Percentiles rank a stretch among this genome's conserved stretches.
Conservation (phyloP, 805 yeast genomes). For the Osmozyma mogii region DNA sequence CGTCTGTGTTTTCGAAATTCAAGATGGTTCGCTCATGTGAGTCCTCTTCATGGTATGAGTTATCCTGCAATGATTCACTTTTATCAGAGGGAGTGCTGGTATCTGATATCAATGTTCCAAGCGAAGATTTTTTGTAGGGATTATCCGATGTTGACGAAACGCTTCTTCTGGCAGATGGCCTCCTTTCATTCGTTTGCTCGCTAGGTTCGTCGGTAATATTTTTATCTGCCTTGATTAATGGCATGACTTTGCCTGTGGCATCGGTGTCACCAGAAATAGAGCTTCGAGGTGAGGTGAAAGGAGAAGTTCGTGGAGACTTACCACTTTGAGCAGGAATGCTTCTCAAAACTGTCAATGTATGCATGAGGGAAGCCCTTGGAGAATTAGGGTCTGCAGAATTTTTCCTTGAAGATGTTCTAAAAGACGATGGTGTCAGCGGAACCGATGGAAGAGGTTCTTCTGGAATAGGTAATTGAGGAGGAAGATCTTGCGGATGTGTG, state of each 20-base stretch:
- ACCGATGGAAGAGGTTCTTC: conserved; percentile 40
- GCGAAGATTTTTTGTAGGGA: too few relatives aligned
- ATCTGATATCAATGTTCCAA: too few relatives aligned
- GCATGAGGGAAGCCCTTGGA: conserved; percentile 34
- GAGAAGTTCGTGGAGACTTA: conserved; percentile 31
- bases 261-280: conserved; percentile 26
- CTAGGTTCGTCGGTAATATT: neutral
- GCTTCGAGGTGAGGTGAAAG: conserved; percentile 41
- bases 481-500: conserved; percentile 29
- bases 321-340: conserved; percentile 21
- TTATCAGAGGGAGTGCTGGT: too few relatives aligned
- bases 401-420: conserved; percentile 27
- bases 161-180: too few relatives aligned
- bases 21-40: too few relatives aligned
- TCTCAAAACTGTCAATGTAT: conserved; percentile 32
- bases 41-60: too few relatives aligned
- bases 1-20: conserved; percentile 26
- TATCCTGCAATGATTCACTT: too few relatives aligned
- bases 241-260: conserved; percentile 16
- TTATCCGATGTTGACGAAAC: too few relatives aligned
- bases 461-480: conserved; percentile 54
- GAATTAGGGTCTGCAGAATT: conserved; percentile 30
- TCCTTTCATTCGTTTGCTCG: neutral
- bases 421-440: conserved; percentile 28
- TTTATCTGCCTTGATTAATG: neutral